Percentiles rank a stretch among this genome's conserved stretches.
phyloP scores from a whole-genome alignment of 2,329 filamentous ascomycete genomes.

The Penicillium nordicum region DNA sequence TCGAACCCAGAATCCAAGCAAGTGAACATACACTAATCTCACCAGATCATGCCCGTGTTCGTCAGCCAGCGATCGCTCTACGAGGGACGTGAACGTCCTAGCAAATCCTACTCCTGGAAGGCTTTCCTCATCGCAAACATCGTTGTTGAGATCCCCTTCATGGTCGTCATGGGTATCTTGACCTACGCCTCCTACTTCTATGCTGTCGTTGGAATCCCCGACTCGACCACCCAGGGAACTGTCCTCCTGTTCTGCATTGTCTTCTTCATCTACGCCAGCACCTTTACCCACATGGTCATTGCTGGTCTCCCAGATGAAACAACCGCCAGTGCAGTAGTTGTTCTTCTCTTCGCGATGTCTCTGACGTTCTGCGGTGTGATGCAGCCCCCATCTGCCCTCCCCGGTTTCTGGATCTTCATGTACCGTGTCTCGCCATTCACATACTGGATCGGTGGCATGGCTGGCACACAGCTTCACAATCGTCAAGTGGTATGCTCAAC shows the following conservation, averaged over 20 bases:
- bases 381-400: constrained; percentile 61
- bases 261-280: constrained; percentile 77
- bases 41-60: constrained; percentile 70
- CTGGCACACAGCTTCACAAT: constrained; percentile 67
- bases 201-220: constrained; percentile 61
- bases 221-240: constrained; percentile 66
- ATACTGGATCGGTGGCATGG: constrained; percentile 57
- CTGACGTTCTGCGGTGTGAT: constrained; percentile 72
- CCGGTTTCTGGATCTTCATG: constrained; percentile 65
- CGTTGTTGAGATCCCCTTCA: constrained; percentile 81
- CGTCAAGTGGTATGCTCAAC: constrained; percentile 61
- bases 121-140: constrained; percentile 81
- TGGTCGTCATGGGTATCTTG: constrained; percentile 66
- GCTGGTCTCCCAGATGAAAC: constrained; percentile 71
- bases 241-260: constrained; percentile 73
- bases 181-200: constrained; percentile 85
- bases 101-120: constrained; percentile 81
- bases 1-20: not conserved
- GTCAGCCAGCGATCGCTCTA: constrained; percentile 77
- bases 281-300: constrained; percentile 76
- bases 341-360: constrained; percentile 74
- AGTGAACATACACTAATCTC: constrained; percentile 9
- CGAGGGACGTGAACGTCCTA: constrained; percentile 78
- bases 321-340: constrained; percentile 70
- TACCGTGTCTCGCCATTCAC: constrained; percentile 59